Base-by-base conservation (phyloP, 192 early-diverging fungal species). In the Coemansia sp. region DNA sequence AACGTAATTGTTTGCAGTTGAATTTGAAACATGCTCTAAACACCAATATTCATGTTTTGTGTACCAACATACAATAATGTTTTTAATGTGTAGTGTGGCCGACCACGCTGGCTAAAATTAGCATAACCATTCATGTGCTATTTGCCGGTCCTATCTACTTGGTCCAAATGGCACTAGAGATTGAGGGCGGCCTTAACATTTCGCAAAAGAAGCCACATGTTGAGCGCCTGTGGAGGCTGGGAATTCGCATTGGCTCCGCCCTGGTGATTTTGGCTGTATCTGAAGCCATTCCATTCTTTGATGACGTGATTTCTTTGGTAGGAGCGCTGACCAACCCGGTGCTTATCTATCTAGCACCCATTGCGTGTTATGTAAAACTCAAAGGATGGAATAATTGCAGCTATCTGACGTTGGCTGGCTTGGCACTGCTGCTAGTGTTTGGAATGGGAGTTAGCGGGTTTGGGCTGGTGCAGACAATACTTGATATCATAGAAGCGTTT, bases 101-200 rank as follows among this genome's bases (percentile, higher is more conserved):
- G 22, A 80, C 85, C 12, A 88, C 71, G 24, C 65, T 90, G 46
- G 84, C 86, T 28, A 81, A 87, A 31, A 76, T 85, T 23, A 77
- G 90, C 18, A 88, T 93, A 19, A 89, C 85, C 0, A 56, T 85
- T 0, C 91, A 93, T 50, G 89, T 93, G 0, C 55, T 93, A 8
- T 80, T 93, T 50, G 89, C 91, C 0, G 82, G 81, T 4, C 91
- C 91, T 7, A 78, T 93, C 27, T 72, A 88, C 5, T 48, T 93
- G 38, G 88, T 87, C 0, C 84, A 88, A 0, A 83, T 90, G 48
- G 65, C 90, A 2, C 63, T 88, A 43, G 85, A 87, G 51, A 57
- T 72, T 28, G 70, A 71, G 42, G 19, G 60, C 45, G 38, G 69
- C 2, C 35, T 87, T 14, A 73, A 79, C 4, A 79, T 92, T 35